Conservation (phyloP, 2,329 filamentous ascomycete genomes). For the Ramularia endophylla region DNA sequence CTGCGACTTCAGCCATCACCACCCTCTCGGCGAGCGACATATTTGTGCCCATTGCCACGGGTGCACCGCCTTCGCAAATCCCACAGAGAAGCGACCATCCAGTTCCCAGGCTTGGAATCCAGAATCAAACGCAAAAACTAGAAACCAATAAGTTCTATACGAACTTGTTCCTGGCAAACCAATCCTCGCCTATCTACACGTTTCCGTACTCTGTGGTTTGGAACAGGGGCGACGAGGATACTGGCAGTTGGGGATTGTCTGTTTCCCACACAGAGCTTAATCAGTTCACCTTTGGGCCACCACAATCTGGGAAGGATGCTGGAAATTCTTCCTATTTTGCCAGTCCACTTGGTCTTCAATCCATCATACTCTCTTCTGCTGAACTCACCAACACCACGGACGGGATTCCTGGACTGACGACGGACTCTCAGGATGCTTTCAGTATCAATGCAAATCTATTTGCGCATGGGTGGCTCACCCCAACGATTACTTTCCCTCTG, state of each 20-base stretch:
- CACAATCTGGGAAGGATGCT: slow-evolving; percentile 35
- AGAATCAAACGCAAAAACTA: slow-evolving; percentile 42
- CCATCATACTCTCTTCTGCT: slow-evolving; percentile 69
- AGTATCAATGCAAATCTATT: slow-evolving; percentile 64
- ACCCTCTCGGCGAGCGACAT: slow-evolving; percentile 29
- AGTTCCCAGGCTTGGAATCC: slow-evolving; percentile 34
- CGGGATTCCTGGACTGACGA: slow-evolving; percentile 35
- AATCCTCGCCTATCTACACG: slow-evolving; percentile 64
- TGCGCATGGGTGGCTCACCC: slow-evolving; percentile 40
- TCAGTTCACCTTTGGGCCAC: slow-evolving; percentile 46
- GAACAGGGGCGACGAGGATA: slow-evolving; percentile 45
- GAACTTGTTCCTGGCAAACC: slow-evolving; percentile 71
- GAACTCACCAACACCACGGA: slow-evolving; percentile 53
- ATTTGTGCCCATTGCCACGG: slow-evolving; percentile 37
- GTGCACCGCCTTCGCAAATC: slow-evolving; percentile 37
- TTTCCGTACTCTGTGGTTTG: slow-evolving; percentile 52
- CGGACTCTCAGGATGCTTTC: slow-evolving; percentile 49
- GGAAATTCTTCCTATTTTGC: slow-evolving; percentile 63
- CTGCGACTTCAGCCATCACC: slow-evolving; percentile 19
- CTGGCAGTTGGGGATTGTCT: slow-evolving; percentile 68
- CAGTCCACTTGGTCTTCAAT: slow-evolving; percentile 77
- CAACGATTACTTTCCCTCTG: slow-evolving; percentile 69
- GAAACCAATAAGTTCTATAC: slow-evolving; percentile 67
- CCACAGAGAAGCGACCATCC: slow-evolving; percentile 36
- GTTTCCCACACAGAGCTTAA: slow-evolving; percentile 66